These are phyloP conservation scores for Oropetium thomaeum DNA, from an alignment of 176 grass and related monocot species.

Conservation along the genomic window DNA sequence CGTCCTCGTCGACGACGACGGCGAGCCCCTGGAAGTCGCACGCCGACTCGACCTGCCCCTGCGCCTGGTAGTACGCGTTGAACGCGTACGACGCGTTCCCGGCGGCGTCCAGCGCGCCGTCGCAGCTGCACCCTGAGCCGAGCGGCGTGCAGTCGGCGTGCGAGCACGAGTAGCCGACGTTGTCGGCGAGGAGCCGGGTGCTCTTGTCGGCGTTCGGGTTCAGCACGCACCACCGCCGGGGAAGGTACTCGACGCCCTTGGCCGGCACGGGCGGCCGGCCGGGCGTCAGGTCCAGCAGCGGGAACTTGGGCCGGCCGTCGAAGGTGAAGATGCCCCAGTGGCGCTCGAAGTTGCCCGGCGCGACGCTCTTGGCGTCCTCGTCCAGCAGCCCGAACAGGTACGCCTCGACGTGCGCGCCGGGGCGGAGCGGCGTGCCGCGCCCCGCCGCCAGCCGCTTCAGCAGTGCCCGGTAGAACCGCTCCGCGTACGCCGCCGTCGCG, in stretches of 20 bases:
- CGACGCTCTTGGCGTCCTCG: constrained; percentile 67
- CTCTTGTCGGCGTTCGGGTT: constrained; percentile 19
- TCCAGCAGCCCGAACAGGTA: constrained; percentile 74
- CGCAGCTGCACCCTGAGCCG: constrained; percentile 53
- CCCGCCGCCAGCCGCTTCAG: constrained; percentile 38
- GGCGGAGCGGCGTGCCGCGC: constrained; percentile 56
- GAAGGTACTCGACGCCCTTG: constrained; percentile 53
- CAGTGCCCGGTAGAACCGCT: constrained; percentile 73
- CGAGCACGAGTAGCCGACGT: constrained; percentile 46
- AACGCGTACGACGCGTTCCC: constrained; percentile 73
- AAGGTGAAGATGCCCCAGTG: constrained; percentile 84
- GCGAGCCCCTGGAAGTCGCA: constrained; percentile 72
- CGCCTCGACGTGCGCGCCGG: constrained; percentile 46
- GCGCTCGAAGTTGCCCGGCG: constrained; percentile 68
- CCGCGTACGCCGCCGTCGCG: constrained; percentile 45
- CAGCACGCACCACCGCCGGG: constrained; percentile 59
- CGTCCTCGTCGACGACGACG: constrained; percentile 42
- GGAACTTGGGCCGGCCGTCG: constrained; percentile 68
- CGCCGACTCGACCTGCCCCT: constrained; percentile 49
- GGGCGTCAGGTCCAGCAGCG: neutral
- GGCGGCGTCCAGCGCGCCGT: constrained; percentile 24
- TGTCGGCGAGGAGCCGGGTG: constrained; percentile 29
- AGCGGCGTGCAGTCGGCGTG: constrained; percentile 71
- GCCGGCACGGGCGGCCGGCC: constrained; percentile 31
- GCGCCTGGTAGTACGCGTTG: constrained; percentile 66